phyloP scores from a whole-genome alignment of 2,329 filamentous ascomycete genomes.

The Calonectria naviculata region DNA sequence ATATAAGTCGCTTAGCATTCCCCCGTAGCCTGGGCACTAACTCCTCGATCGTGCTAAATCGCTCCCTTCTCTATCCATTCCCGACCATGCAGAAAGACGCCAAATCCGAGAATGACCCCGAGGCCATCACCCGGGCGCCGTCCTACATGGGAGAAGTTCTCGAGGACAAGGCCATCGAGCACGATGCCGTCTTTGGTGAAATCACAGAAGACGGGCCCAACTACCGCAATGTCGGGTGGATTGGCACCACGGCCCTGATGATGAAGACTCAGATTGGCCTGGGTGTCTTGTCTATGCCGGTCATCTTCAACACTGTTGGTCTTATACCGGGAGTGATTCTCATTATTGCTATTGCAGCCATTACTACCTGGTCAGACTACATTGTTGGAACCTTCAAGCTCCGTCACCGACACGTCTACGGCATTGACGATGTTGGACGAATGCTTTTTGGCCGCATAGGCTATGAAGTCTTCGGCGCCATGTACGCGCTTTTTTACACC shows the following conservation, averaged over 20 bases:
- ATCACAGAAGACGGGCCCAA: too few relatives aligned
- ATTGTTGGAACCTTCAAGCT: conserved; percentile 61
- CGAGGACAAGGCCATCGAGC: neutral
- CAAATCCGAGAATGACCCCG: neutral
- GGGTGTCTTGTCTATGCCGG: conserved; percentile 58
- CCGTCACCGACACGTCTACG: conserved; percentile 59
- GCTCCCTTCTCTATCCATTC: neutral
- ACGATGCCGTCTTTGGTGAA: neutral
- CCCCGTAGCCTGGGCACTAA: neutral
- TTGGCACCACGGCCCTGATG: conserved; percentile 53
- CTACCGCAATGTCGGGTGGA: conserved; percentile 45
- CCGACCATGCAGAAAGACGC: neutral
- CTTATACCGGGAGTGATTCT: conserved; percentile 58
- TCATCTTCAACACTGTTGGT: conserved; percentile 55
- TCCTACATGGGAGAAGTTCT: neutral
- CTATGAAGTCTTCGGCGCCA: conserved; percentile 49
- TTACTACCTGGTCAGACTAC: conserved; percentile 60
- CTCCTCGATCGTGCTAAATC: neutral
- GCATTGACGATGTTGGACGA: conserved; percentile 61
- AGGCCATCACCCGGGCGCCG: neutral
- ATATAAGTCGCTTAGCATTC: neutral
- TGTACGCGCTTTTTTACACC: conserved; percentile 46
- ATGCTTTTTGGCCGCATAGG: conserved; percentile 58
- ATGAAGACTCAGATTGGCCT: conserved; percentile 57
- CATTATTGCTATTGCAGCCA: conserved; percentile 49